phyloP scores from a whole-genome alignment of 306 rosid species.

The Glycine tomentella region DNA sequence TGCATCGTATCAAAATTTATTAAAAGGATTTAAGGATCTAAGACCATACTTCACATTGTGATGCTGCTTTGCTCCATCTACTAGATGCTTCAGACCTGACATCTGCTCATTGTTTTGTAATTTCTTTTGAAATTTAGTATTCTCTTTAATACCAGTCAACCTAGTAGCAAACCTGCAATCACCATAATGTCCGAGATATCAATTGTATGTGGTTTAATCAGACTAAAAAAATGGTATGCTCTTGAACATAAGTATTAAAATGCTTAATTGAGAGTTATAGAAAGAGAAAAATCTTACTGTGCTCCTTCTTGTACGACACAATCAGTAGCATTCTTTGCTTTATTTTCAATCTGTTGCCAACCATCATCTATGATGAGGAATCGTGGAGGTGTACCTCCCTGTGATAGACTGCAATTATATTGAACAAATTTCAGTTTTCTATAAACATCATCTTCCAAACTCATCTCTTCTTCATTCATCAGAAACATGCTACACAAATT shows the following conservation, averaged over 20 bases:
- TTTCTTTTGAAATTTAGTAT: constrained; percentile 77
- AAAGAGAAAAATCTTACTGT: constrained; percentile 67
- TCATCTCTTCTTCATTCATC: constrained; percentile 1
- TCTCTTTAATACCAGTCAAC: constrained; percentile 90
- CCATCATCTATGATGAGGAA: constrained; percentile 97
- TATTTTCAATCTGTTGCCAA: constrained; percentile 95
- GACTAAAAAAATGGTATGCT: background rate
- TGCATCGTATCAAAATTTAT: background rate
- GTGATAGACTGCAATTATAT: constrained; percentile 68
- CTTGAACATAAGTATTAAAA: background rate
- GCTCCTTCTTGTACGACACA: constrained; percentile 92
- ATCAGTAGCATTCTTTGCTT: constrained; percentile 58
- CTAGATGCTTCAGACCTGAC: constrained; percentile 86
- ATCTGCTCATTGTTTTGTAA: constrained; percentile 54
- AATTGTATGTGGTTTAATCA: constrained; percentile 28
- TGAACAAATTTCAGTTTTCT: constrained; percentile 43
- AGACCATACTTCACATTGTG: constrained; percentile 82
- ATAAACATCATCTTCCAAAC: background rate
- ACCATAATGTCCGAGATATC: constrained; percentile 39
- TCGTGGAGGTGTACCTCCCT: constrained; percentile 88
- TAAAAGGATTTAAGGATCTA: constrained; percentile 7
- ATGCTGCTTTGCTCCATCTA: constrained; percentile 79
- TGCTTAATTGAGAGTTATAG: background rate
- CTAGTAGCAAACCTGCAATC: constrained; percentile 83
- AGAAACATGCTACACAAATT: constrained; percentile 17